Percentiles rank a stretch among this genome's conserved stretches.
Evolutionary conservation across 495 filamentous ascomycete species (phyloP).

Genomic region (Podospora didyma): DNA sequence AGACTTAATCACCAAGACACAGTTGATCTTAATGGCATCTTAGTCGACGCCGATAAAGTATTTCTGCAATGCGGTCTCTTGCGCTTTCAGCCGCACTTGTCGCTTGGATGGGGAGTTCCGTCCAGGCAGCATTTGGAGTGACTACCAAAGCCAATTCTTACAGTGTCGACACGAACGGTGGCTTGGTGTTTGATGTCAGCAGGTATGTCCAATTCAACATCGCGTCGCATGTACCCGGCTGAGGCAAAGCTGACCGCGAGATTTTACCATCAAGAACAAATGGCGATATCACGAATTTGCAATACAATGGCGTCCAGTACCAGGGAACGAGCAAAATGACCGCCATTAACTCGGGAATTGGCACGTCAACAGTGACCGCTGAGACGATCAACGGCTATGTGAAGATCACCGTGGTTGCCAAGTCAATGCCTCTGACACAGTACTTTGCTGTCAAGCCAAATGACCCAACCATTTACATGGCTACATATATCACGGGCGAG

Average conservation of each 20-base stretch:
- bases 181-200: conserved; percentile 48
- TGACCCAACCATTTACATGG: conserved; percentile 54
- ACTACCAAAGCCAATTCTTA: conserved; percentile 23
- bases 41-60: too few relatives aligned
- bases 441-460: conserved; percentile 53
- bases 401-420: conserved; percentile 50
- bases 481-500: conserved; percentile 55
- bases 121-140: conserved; percentile 20
- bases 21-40: too few relatives aligned
- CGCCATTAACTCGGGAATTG: conserved; percentile 56
- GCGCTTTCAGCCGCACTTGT: neutral
- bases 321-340: conserved; percentile 48
- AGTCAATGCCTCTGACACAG: conserved; percentile 47
- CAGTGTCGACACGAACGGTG: conserved; percentile 31
- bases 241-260: neutral
- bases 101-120: neutral
- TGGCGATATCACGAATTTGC: conserved; percentile 55
- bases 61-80: neutral
- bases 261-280: conserved; percentile 25
- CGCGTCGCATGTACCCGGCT: neutral
- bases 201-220: conserved; percentile 1
- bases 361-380: conserved; percentile 47
- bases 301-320: conserved; percentile 50
- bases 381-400: conserved; percentile 39
- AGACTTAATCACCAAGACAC: too few relatives aligned